Evolutionary conservation across 768 basidiomycete species (phyloP).

Genomic region (Rhizopogon roseolus): DNA sequence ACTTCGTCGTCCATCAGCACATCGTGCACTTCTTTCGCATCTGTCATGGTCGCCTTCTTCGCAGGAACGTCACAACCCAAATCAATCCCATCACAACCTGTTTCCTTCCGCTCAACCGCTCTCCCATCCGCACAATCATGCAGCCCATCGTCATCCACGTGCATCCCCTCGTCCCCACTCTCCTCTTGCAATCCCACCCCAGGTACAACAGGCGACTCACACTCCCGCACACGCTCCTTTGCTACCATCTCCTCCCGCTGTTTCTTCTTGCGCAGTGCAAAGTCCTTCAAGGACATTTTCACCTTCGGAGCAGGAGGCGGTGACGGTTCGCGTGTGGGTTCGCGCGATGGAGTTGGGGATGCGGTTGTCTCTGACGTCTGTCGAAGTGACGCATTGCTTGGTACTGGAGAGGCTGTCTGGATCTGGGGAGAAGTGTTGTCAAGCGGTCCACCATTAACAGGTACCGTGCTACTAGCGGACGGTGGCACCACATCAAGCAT

Average conservation of each 20-base stretch:
- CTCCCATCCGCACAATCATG: slow-evolving; percentile 4
- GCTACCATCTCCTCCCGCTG: slow-evolving; percentile 39
- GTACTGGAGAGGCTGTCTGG: background rate
- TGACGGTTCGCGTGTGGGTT: slow-evolving; percentile 14
- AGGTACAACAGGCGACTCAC: slow-evolving; percentile 1
- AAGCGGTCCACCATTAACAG: too few species aligned
- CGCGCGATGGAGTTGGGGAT: background rate
- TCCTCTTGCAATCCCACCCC: background rate
- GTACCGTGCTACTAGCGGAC: too few species aligned
- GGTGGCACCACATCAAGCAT: background rate
- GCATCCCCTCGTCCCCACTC: slow-evolving; percentile 1
- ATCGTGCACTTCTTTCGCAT: slow-evolving; percentile 4
- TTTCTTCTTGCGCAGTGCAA: slow-evolving; percentile 50
- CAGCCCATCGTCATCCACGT: slow-evolving; percentile 13
- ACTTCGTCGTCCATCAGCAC: slow-evolving; percentile 8
- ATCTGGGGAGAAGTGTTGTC: background rate
- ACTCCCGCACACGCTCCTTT: slow-evolving; percentile 4
- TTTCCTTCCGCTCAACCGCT: background rate
- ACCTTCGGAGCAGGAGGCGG: slow-evolving; percentile 43
- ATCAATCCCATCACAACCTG: background rate
- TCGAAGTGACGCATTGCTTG: background rate
- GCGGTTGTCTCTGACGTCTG: background rate
- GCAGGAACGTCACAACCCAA: background rate
- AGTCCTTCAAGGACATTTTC: slow-evolving; percentile 53
- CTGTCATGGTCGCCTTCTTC: background rate